Base-by-base conservation (phyloP, 768 basidiomycete species). In the Coprinopsis cinerea region DNA sequence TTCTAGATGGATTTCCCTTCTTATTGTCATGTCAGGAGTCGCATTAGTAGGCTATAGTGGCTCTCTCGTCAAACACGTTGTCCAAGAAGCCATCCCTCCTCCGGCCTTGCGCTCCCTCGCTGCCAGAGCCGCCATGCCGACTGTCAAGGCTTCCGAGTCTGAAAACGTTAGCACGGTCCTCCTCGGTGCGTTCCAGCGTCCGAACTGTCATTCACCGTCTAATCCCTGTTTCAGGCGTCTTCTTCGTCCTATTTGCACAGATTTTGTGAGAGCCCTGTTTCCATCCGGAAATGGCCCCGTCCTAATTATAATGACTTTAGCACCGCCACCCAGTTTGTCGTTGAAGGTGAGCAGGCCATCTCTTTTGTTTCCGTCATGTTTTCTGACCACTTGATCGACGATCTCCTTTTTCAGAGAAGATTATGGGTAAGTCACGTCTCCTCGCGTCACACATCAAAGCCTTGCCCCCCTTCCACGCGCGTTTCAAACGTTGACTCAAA, bases 221-320 rank as follows among this genome's bases (percentile, higher is more conserved):
- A 52, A 18, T 26, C 45, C 36, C 47, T 43, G 44, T 27, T 52
- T 24, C 50, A 89, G 94, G 95, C 48, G 83, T 98, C 26, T 81
- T 91, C 64, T 85, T 99, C 64, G 77, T 98, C 48, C 69, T 96
- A 24, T 92, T 96, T 63, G 95, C 95, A 22, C 95, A 98, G 67
- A 67, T 96, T 55, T 97, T 97, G 89, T 92, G 64, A 75, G 85
- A 53, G 27, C 17, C 39, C 22, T 32, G 41, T 37, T 44, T 24
- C 10, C 39, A 27, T 17, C 20, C 11, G 10, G n/a, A n/a, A 9
- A 10, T n/a, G 42, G 44, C 25, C 14, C 23, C 24, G 36, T 11
- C 25, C 30, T 26, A 13, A 17, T 18, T 20, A 37, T 41, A 20
- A 41, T 25, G 5, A 25, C 34, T n/a, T 34, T 36, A 51, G 50